Conservation (phyloP, 768 basidiomycete species). For the Macrolepiota fuliginosa region DNA sequence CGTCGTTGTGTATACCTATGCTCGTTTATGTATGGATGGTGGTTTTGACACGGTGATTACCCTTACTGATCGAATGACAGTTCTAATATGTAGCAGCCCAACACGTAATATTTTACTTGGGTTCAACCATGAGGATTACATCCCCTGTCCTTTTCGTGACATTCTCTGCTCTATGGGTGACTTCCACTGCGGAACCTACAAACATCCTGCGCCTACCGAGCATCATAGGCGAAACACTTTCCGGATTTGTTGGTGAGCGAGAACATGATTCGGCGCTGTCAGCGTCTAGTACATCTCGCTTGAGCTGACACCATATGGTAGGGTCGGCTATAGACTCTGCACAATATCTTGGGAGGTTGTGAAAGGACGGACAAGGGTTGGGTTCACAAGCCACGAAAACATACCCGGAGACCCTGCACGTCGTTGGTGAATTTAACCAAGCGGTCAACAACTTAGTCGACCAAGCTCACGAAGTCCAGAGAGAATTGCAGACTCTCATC, state of each 20-base stretch:
- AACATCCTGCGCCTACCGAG: neutral
- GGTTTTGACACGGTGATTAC: too few species aligned
- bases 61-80: too few species aligned
- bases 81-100: too few species aligned
- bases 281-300: neutral
- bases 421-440: neutral
- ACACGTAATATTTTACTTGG: neutral
- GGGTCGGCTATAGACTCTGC: neutral
- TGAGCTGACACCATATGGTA: neutral
- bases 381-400: neutral
- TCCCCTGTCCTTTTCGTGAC: neutral
- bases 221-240: neutral
- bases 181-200: neutral
- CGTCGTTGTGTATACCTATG: too few species aligned
- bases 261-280: too few species aligned
- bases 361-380: neutral
- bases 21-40: too few species aligned
- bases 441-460: neutral
- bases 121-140: neutral
- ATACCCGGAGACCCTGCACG: neutral
- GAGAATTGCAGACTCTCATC: neutral
- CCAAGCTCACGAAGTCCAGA: neutral
- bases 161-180: neutral
- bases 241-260: neutral
- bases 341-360: neutral